Evolutionary conservation across 208 protist genomes (phyloP).

Genomic region (Naegleria lovaniensis): DNA sequence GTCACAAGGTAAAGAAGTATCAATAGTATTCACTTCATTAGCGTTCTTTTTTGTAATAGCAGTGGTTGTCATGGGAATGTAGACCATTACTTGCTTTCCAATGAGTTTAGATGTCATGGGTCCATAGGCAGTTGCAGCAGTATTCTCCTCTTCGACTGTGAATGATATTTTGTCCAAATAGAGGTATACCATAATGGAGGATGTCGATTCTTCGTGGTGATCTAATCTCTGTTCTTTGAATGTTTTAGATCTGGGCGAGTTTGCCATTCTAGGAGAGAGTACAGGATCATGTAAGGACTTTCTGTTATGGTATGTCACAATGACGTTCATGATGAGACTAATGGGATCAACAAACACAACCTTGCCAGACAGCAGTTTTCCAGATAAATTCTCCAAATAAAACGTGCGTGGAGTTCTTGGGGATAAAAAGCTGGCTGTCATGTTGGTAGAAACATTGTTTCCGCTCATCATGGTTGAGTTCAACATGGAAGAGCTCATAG

Average conservation of each 20-base stretch:
- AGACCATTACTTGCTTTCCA: background rate
- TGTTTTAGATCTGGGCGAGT: background rate
- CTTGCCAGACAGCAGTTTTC: background rate
- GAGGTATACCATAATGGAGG: background rate
- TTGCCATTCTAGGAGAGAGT: background rate
- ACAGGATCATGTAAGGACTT: background rate
- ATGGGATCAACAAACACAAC: background rate
- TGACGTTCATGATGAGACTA: background rate
- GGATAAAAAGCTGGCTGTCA: background rate
- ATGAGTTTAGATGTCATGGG: background rate
- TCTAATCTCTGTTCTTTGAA: background rate
- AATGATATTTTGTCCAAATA: background rate
- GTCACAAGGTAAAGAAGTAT: background rate
- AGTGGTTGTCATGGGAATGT: background rate
- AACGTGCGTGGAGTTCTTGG: background rate
- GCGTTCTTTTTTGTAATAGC: background rate
- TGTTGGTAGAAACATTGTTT: background rate
- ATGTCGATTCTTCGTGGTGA: background rate
- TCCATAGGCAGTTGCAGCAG: background rate
- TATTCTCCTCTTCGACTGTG: background rate
- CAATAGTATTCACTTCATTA: background rate
- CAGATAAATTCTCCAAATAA: background rate
- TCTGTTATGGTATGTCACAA: background rate
- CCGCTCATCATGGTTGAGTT: background rate
- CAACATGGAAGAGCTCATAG: background rate